phyloP scores from a whole-genome alignment of 805 yeast genomes.

The Candida ponderosae region DNA sequence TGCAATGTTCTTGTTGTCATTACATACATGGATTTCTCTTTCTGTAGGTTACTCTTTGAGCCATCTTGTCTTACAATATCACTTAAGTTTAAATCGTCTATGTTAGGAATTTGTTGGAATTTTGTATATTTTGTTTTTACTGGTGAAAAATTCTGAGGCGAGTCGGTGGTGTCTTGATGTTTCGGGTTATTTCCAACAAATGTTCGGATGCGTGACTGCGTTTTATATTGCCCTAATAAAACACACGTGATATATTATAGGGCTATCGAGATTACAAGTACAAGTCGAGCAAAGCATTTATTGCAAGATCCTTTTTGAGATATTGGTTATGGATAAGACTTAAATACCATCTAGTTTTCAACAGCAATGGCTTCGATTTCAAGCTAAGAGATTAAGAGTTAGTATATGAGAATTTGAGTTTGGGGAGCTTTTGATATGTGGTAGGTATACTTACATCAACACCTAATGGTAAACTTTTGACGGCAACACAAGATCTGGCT shows the following conservation, averaged over 20 bases:
- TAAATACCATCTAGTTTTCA: slow-evolving; percentile 33
- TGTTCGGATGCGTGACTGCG: slow-evolving; percentile 8
- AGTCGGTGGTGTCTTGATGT: slow-evolving; percentile 10
- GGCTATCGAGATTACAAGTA: neutral
- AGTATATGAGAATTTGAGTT: slow-evolving; percentile 2
- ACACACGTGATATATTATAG: slow-evolving; percentile 2
- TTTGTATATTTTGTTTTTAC: neutral
- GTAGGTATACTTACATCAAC: slow-evolving; percentile 38
- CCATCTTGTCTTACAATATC: slow-evolving; percentile 51
- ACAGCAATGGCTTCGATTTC: slow-evolving; percentile 93
- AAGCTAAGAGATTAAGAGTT: slow-evolving; percentile 23
- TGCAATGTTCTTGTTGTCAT: no score
- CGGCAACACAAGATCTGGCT: slow-evolving; percentile 98
- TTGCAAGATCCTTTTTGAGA: no score
- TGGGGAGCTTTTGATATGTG: neutral
- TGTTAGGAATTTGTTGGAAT: neutral
- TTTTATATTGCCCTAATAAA: slow-evolving; percentile 2
- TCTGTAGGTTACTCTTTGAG: slow-evolving; percentile 99
- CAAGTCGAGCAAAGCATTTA: neutral
- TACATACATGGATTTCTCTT: slow-evolving; percentile 98
- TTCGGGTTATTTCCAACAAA: no score
- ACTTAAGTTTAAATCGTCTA: neutral
- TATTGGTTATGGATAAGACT: no score
- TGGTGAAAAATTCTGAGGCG: neutral
- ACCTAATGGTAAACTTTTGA: slow-evolving; percentile 81